A percentile compares a stretch with the other conserved stretches of the same genome.
These are phyloP conservation scores for Closterium sp. DNA, from an alignment of 139 green algal species.

Conservation along the genomic window DNA sequence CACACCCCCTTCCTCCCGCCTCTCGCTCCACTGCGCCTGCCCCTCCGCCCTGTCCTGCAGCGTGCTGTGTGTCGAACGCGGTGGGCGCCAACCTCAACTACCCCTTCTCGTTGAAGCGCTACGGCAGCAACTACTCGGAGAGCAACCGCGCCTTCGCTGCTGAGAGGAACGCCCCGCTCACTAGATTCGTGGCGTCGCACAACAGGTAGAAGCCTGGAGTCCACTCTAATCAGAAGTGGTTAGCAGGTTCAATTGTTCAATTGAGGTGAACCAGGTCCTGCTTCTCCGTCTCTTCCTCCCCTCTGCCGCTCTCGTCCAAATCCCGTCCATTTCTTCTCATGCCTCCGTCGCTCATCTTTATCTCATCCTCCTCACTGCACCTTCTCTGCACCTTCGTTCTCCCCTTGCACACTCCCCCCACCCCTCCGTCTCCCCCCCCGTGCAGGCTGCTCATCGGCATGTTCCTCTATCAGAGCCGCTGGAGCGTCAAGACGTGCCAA, in stretches of 20 bases:
- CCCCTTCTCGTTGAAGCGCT: not conserved
- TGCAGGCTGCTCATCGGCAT: slow-evolving; percentile 21
- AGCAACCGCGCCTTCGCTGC: slow-evolving; percentile 4
- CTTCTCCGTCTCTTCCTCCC: too few species aligned
- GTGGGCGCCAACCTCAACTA: not conserved
- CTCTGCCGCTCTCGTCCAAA: too few species aligned
- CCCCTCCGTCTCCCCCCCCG: too few species aligned
- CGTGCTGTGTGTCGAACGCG: not conserved
- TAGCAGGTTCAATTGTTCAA: too few species aligned
- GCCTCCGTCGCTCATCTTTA: too few species aligned
- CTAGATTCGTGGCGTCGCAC: not conserved
- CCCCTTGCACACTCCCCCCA: not conserved
- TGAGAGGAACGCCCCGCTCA: not conserved
- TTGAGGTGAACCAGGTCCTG: too few species aligned
- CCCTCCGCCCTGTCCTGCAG: not conserved
- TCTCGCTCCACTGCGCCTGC: not conserved
- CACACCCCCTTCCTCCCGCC: not conserved
- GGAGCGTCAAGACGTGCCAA: not conserved
- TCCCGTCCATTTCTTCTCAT: too few species aligned
- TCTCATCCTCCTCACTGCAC: too few species aligned
- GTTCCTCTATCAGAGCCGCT: slow-evolving; percentile 9
- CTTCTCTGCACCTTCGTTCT: not conserved
- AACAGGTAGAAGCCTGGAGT: slow-evolving; percentile 1
- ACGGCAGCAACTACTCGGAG: not conserved
- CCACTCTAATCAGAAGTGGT: too few species aligned